Evolutionary conservation across 192 early-diverging fungal genomes (phyloP).

Genomic region (Backusella mclennaniae): DNA sequence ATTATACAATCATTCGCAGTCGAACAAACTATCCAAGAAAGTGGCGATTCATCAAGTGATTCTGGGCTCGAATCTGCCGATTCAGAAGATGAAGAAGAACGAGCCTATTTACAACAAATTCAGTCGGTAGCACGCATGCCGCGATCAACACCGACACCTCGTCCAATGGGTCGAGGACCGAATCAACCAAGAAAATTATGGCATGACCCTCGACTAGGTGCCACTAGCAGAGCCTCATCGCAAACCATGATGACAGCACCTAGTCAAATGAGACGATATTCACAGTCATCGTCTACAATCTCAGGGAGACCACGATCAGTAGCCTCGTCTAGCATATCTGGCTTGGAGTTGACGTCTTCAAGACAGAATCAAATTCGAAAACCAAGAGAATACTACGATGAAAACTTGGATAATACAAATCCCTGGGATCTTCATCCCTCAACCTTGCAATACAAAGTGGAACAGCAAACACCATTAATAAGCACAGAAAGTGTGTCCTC

Average conservation of each 20-base stretch:
- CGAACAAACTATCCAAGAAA: constrained; percentile 20
- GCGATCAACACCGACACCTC: not conserved
- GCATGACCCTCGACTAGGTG: not conserved
- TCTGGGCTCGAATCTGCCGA: constrained; percentile 4
- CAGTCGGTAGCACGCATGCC: not conserved
- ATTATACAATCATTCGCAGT: constrained; percentile 39
- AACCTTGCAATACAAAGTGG: not conserved
- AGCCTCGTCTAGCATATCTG: not conserved
- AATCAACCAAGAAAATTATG: not conserved
- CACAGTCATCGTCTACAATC: not conserved
- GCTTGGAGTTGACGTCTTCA: not conserved
- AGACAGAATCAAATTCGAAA: not conserved
- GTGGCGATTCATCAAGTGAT: constrained; percentile 25
- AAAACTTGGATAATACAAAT: constrained; percentile 17
- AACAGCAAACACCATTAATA: not conserved
- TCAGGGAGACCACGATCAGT: not conserved
- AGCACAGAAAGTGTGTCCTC: not conserved
- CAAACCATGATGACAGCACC: constrained; percentile 5
- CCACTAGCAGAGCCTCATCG: not conserved
- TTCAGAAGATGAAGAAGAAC: constrained; percentile 33
- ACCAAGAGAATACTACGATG: constrained; percentile 10
- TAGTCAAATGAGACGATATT: not conserved
- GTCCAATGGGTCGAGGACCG: not conserved
- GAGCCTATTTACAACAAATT: constrained; percentile 32
- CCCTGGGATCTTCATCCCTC: constrained; percentile 24